Evolutionary conservation across 768 basidiomycete genomes (phyloP), one percentile per base, ranked within the genome.

Genomic region (Mycena indigotica): DNA sequence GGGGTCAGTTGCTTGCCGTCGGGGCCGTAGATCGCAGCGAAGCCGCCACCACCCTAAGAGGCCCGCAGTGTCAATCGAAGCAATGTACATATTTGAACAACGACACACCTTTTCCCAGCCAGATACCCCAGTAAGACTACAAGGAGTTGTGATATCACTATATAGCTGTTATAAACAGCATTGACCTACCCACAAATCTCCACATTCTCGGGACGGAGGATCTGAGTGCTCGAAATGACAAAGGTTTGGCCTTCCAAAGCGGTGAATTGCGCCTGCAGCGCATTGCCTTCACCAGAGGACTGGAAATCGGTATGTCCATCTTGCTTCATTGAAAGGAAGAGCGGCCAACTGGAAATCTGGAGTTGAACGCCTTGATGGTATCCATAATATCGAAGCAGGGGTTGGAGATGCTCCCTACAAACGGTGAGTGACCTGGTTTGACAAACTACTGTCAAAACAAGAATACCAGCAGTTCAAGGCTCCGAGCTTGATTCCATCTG

Each of bases 221-320:
- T 32, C 23, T 56, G 53, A 4, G 63, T 65, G 57, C 63, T 58
- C 23, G 55, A 48, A 28, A 65, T 55, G 4, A 65, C 63, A 39
- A 65, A 62, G 50, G 55, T 65, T 35, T 65, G 63, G 13, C 63
- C 63, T 35, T 65, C 63, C 38, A 65, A 8, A 5, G 63, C 63
- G 5, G 50, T 51, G 17, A 60, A 55, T 49, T 55, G 58, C 8
- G 54, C 21, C 26, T 51, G 51, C 19, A 60, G 10, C 23, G 35
- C 51, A 21, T 65, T 61, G 6, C 48, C 45, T 15, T 65, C 63
- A 3, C 60, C 58, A 17, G 63, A 61, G 46, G 59, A 57, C 3
- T 44, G 35, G 30, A 57, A 45, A 16, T 49, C 23, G 3, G 56
- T 56, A 32, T 60, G 53, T 15, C 46, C 56, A 28, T 54, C 58